phyloP scores from a whole-genome alignment of 768 basidiomycete genomes.

The Trametes meyenii region DNA sequence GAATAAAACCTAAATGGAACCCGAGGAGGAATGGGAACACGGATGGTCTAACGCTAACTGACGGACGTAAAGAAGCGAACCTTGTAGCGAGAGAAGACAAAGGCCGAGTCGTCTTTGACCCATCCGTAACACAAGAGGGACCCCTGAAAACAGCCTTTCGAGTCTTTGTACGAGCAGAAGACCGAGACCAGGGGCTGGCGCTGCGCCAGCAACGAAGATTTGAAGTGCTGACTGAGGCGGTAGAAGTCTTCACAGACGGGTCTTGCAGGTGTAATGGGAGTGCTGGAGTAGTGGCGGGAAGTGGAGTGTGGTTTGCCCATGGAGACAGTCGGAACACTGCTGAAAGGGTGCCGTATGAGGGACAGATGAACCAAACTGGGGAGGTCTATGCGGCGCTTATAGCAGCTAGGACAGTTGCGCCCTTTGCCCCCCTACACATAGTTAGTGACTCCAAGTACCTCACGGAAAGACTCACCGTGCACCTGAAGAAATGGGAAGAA shows the following conservation, averaged over 20 bases:
- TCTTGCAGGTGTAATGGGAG: neutral
- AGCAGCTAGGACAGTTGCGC: neutral
- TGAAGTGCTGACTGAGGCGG: no score
- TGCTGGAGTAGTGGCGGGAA: neutral
- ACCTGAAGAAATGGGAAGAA: neutral
- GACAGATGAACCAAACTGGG: neutral
- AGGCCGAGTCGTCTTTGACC: no score
- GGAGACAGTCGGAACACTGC: neutral
- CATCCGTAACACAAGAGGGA: no score
- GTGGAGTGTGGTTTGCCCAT: slow-evolving; percentile 1
- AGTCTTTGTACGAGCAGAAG: no score
- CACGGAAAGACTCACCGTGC: neutral
- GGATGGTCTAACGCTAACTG: no score
- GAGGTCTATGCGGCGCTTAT: neutral
- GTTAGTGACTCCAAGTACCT: neutral
- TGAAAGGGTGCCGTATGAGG: neutral
- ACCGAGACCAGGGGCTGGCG: no score
- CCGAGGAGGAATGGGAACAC: no score
- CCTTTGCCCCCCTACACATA: neutral
- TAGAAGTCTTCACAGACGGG: neutral
- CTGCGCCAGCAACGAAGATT: no score
- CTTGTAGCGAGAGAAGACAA: no score
- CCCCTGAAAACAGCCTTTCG: no score
- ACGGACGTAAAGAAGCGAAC: no score
- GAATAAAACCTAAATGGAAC: no score